phyloP scores from a whole-genome alignment of 352 stramenopile species.

The Pythium insidiosum region DNA sequence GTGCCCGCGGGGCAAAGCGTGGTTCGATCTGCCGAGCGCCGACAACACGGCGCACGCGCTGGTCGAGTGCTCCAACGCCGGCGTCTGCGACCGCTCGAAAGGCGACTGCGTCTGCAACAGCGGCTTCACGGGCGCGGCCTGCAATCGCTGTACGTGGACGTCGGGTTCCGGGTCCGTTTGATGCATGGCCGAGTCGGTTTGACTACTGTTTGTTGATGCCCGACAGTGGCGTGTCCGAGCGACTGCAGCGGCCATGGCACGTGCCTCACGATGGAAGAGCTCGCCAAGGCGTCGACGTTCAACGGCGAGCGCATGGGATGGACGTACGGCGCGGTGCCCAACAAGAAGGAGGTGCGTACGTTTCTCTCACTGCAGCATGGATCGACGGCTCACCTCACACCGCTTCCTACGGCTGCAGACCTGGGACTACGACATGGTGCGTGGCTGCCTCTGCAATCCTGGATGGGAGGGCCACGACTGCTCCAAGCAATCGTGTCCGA shows the following conservation, averaged over 20 bases:
- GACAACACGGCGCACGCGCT: constrained; percentile 43
- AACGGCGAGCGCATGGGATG: constrained; percentile 51
- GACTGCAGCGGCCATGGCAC: constrained; percentile 77
- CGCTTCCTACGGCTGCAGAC: constrained; percentile 20
- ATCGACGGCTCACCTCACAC: too few relatives aligned
- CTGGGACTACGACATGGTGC: constrained; percentile 86
- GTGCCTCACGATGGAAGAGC: constrained; percentile 76
- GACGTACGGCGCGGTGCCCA: constrained; percentile 58
- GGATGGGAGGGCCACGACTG: constrained; percentile 90
- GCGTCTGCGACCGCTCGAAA: constrained; percentile 54
- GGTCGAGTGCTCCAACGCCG: constrained; percentile 69
- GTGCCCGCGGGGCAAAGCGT: constrained; percentile 59
- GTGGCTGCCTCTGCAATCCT: constrained; percentile 79
- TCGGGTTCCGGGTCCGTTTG: not conserved
- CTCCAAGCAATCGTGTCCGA: constrained; percentile 77
- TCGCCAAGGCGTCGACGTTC: constrained; percentile 37
- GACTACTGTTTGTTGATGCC: not conserved
- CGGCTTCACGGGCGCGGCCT: constrained; percentile 62
- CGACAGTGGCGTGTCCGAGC: constrained; percentile 44
- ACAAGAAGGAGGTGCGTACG: constrained; percentile 50
- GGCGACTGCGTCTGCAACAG: constrained; percentile 55
- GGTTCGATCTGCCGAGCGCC: constrained; percentile 50
- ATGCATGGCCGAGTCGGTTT: not conserved
- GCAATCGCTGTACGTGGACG: constrained; percentile 45
- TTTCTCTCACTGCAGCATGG: too few relatives aligned